phyloP scores from a whole-genome alignment of 164 flowering plant species.

The Stephania cephalantha region DNA sequence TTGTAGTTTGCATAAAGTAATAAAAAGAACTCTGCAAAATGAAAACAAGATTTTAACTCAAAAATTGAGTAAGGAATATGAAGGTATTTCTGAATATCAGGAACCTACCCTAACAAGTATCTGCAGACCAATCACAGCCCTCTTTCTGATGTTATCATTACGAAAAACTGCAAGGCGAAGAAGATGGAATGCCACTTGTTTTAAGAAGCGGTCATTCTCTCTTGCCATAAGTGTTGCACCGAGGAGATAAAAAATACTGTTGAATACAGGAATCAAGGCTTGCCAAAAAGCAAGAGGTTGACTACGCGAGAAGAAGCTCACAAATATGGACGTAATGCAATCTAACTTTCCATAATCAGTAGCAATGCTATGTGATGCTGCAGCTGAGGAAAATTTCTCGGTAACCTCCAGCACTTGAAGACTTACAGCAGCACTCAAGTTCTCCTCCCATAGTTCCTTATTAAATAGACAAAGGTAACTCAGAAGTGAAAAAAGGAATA shows the following conservation, averaged over 20 bases:
- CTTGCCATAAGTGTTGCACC: slow-evolving; percentile 92
- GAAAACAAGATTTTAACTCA: slow-evolving; percentile 1
- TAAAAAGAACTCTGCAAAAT: slow-evolving; percentile 85
- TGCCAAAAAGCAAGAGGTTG: slow-evolving; percentile 88
- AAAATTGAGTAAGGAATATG: slow-evolving; percentile 3
- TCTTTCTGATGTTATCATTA: slow-evolving; percentile 76
- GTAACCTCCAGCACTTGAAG: slow-evolving; percentile 87
- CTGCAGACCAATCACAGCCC: slow-evolving; percentile 90
- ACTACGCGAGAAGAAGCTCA: slow-evolving; percentile 77
- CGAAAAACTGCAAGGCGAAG: slow-evolving; percentile 92
- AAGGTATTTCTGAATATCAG: slow-evolving; percentile 3
- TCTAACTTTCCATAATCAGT: slow-evolving; percentile 97
- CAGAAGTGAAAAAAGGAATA: background rate
- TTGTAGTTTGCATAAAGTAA: slow-evolving; percentile 75
- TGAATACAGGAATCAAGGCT: slow-evolving; percentile 78
- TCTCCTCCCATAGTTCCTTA: slow-evolving; percentile 95
- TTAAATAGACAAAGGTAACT: background rate
- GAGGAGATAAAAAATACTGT: slow-evolving; percentile 71
- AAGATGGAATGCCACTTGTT: slow-evolving; percentile 94
- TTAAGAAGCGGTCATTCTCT: slow-evolving; percentile 95
- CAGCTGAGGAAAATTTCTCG: slow-evolving; percentile 70
- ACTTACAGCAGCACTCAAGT: slow-evolving; percentile 86
- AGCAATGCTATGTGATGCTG: slow-evolving; percentile 74
- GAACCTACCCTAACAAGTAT: slow-evolving; percentile 79
- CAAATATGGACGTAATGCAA: slow-evolving; percentile 78